Evolutionary conservation across 306 rosid species (phyloP), one percentile per base, ranked within the genome.

Genomic region (Quercus parvula): DNA sequence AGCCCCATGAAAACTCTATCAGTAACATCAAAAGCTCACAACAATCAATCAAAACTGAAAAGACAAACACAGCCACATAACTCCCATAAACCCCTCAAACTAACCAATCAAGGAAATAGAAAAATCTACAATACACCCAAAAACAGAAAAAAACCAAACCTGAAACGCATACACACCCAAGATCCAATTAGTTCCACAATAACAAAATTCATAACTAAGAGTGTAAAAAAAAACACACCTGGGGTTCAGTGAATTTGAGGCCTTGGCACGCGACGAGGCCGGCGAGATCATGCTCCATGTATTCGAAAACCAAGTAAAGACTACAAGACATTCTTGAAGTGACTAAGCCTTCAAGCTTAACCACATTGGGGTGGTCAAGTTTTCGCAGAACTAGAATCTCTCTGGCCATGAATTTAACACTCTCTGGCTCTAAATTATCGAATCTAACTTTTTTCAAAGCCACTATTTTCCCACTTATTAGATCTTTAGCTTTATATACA

Each of bases 251-350:
- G 90, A 95, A 95, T 86, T 90, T 91, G 69, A 91, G 88, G 76
- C 88, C 98, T 31, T 91, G 89, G 7, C 90, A 80, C 51, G 99
- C 94, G 0, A 93, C 91, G 15, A 95, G 99, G 3, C 99, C 99
- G 2, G 99, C 90, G 63, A 95, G 99, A 89, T 95, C 99, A 74
- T 95, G 99, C 83, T 93, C 99, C 99, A 95, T 95, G 78, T 95
- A 95, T 81, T 95, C 96, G 51, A 95, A 95, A 20, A 95, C 93
- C 82, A 95, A 87, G 90, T 95, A 95, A 70, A 95, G 92, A 79
- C 99, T 95, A 57, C 97, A 93, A 33, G 99, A 93, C 98, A 95
- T 95, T 91, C 99, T 89, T 11, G 99, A 95, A 81, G 99, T 95
- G 64, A 92, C 99, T 71, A 95, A 82, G 2, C 99, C 99, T 82